Base-by-base conservation (phyloP, 1,284 basidiomycete genomes). In the Boletellus sp. region DNA sequence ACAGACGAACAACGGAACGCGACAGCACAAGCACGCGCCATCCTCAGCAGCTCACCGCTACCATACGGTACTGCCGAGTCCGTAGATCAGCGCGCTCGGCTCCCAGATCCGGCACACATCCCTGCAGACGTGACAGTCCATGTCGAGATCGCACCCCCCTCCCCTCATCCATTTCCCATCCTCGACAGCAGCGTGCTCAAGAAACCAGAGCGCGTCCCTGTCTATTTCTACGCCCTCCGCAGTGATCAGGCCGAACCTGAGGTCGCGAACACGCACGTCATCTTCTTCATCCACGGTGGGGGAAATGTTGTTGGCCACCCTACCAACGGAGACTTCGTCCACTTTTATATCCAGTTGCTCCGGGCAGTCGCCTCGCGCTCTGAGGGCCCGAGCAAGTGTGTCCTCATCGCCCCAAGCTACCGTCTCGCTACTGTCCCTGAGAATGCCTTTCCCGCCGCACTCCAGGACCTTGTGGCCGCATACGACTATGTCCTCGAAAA, bases 261-360 rank as follows among this genome's bases (percentile, higher is more conserved):
- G 3, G 38, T 24, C 5, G 41, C 48, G 16, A 39, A 53, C 7
- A 33, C 47, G 28, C 55, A 58, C 5, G 56, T 63, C 36, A 47
- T 60, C 19, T 52, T 62, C 36, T 54, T 39, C 36, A 16, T 60
- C 2, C 58, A 60, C 8, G 56, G 59, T 13, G 59, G 59, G 8
- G 59, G 58, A 1, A 58, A 58, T n/a, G 0, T 60, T 10, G 8
- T 3, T 2, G 32, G 49, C 8, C 58, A 60, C 38, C 60, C 58
- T 21, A 40, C 47, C 8, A 16, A 49, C 3, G 16, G 36, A 13
- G 10, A 8, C 4, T 43, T 21, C 16, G 7, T 52, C 24, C 1
- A 16, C 16, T 33, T 60, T 13, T 58, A 50, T 16, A 44, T 47
- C 6, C 15, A 41, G 22, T 32, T 61, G 3, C 53, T 60, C 28